phyloP scores from a whole-genome alignment of 495 filamentous ascomycete genomes.

The Chaetomium fimeti region DNA sequence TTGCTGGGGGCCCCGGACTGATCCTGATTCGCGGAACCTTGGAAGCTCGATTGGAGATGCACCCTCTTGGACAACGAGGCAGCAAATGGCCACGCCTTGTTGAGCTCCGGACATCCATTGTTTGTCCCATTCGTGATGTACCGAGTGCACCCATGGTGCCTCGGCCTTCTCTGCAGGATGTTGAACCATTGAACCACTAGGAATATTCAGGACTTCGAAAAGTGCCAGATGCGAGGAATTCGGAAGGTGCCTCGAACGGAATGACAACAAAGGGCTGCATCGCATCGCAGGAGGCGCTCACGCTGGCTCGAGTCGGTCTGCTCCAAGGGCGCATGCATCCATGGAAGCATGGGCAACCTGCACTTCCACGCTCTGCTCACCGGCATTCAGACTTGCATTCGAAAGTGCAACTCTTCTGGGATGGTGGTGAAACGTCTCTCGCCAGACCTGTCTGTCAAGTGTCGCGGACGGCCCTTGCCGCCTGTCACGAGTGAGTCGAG shows the following conservation, averaged over 20 bases:
- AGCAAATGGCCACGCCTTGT: conserved; percentile 10
- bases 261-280: neutral
- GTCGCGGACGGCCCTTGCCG: neutral
- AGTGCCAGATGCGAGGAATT: neutral
- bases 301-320: neutral
- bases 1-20: conserved; percentile 5
- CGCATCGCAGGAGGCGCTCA: neutral
- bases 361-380: no score
- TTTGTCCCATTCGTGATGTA: no score
- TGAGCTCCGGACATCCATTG: neutral
- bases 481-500: neutral
- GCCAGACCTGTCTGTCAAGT: neutral
- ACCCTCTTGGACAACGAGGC: conserved; percentile 12
- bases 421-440: neutral
- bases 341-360: no score
- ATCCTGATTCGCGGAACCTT: conserved; percentile 22
- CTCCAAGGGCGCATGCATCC: no score
- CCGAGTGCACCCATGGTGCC: neutral
- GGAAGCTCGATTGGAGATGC: conserved; percentile 19
- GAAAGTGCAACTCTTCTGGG: neutral
- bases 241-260: neutral
- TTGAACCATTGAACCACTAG: no score
- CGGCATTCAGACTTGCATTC: no score
- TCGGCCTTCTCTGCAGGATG: no score
- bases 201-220: no score